Base-by-base conservation (phyloP, 2,329 filamentous ascomycete genomes). In the Exserohilum turcica region DNA sequence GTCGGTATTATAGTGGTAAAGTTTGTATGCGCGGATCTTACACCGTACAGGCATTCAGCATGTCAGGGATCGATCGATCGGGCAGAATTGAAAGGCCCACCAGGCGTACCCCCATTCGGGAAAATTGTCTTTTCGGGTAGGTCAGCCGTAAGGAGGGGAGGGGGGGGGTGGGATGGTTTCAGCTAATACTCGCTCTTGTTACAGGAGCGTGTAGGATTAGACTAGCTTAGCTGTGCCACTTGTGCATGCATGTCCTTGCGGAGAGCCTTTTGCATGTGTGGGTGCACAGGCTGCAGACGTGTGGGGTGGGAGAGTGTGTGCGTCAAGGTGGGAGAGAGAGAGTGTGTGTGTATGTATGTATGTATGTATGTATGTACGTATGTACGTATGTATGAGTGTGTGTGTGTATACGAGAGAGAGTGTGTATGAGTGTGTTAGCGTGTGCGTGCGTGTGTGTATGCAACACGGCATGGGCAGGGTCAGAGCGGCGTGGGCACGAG, bases 181-280 rank as follows among this genome's bases (percentile, higher is more conserved):
- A 60, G 54, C 51, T 58, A n/a, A n/a, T n/a, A 60, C 50, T 57
- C 36, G 15, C 45, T 48, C 42, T 43, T 48, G 54, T 57, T 52
- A 54, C 55, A 58, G 54, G 51, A 58, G 38, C 29, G 54, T 52
- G 54, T 57, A 57, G 51, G 51, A 57, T 49, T 60, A 60, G 31
- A 47, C 54, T 60, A 57, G 54, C 42, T 31, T 29, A 36, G 31
- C 38, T 49, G 52, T 55, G 46, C 52, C 44, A 46, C 40, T 9
- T 6, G 29, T 18, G 31, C 10, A 12, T 16, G 16, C 18, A 21
- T 8, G 6, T 24, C n/a, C 19, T 5, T 38, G 10, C 19, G 15
- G n/a, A n/a, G 15, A 7, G 32, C 12, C 9, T 29, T 18, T 31
- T 40, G 28, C 16, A 8, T 40, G 21, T 24, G 21, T 24, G 21